Percentiles rank a stretch among this genome's conserved stretches.
Evolutionary conservation across 352 stramenopile genomes (phyloP).

Genomic region (Phytopythium cucurbitacearum): DNA sequence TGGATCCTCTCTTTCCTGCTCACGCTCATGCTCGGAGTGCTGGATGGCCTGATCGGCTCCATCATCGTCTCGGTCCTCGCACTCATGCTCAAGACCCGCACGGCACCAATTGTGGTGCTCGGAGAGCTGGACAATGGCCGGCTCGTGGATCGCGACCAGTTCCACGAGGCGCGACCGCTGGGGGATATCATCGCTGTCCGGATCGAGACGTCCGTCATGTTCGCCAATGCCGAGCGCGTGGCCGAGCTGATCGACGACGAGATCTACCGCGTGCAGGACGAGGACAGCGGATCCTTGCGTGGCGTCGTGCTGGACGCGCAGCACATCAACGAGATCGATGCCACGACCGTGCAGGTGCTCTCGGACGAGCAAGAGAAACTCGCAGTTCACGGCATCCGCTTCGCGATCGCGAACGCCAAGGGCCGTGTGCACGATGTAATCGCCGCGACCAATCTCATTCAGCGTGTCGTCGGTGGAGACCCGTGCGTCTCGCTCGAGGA

Average conservation of each 20-base stretch:
- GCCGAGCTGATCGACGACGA: constrained; percentile 34
- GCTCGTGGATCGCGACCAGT: constrained; percentile 28
- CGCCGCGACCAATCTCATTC: constrained; percentile 31
- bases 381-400: constrained; percentile 26
- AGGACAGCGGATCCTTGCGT: constrained; percentile 11
- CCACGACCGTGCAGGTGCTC: constrained; percentile 54
- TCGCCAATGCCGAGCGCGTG: constrained; percentile 53
- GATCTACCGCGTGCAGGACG: constrained; percentile 16
- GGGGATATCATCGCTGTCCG: constrained; percentile 31
- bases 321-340: constrained; percentile 55
- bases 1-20: constrained; percentile 46
- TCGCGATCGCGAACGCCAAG: constrained; percentile 43
- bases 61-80: constrained; percentile 53
- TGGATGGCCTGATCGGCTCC: constrained; percentile 40
- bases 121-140: constrained; percentile 31
- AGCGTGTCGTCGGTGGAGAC: constrained; percentile 19
- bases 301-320: constrained; percentile 43
- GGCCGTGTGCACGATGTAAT: constrained; percentile 30
- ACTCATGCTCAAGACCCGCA: constrained; percentile 54
- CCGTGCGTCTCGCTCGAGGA: constrained; percentile 20
- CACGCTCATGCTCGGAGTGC: constrained; percentile 42
- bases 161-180: constrained; percentile 16
- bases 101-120: constrained; percentile 27
- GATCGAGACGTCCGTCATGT: constrained; percentile 53
- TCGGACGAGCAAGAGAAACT: constrained; percentile 56